Evolutionary conservation across 768 basidiomycete genomes (phyloP).

Genomic region (Suillus subluteus): DNA sequence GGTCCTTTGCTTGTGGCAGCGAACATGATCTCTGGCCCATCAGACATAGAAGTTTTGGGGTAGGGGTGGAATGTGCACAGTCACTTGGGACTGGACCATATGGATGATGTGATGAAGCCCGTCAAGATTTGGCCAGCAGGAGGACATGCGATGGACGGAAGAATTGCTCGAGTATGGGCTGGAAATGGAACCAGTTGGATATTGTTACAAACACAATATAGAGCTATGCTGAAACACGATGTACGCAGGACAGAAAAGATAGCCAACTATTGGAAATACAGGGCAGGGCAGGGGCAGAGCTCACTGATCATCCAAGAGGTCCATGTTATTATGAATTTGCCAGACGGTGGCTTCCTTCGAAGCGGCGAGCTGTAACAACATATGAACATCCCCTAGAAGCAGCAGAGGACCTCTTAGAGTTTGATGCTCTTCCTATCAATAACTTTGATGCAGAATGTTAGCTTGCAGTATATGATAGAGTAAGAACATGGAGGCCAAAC

Average conservation of each 20-base stretch:
- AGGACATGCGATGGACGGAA: slow-evolving; percentile 8
- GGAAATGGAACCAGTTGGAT: slow-evolving; percentile 38
- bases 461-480: not conserved
- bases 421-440: slow-evolving; percentile 72
- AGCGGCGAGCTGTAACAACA: slow-evolving; percentile 61
- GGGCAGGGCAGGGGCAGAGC: not conserved
- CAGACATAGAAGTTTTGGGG: too few species aligned
- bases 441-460: slow-evolving; percentile 47
- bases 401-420: slow-evolving; percentile 3
- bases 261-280: not conserved
- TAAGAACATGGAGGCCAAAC: slow-evolving; percentile 34
- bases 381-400: slow-evolving; percentile 16
- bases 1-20: too few species aligned
- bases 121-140: slow-evolving; percentile 49
- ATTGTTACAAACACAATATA: slow-evolving; percentile 26
- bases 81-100: slow-evolving; percentile 49
- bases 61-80: too few species aligned
- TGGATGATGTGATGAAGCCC: slow-evolving; percentile 55
- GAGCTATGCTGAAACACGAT: not conserved
- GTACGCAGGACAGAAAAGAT: slow-evolving; percentile 1
- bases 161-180: slow-evolving; percentile 28
- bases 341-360: slow-evolving; percentile 70
- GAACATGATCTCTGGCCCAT: too few species aligned
- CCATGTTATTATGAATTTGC: slow-evolving; percentile 75
- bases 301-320: slow-evolving; percentile 48